Percentiles rank a stretch among this genome's conserved stretches.
phyloP scores from a whole-genome alignment of 345 rosid genomes.

The Murraya paniculata region DNA sequence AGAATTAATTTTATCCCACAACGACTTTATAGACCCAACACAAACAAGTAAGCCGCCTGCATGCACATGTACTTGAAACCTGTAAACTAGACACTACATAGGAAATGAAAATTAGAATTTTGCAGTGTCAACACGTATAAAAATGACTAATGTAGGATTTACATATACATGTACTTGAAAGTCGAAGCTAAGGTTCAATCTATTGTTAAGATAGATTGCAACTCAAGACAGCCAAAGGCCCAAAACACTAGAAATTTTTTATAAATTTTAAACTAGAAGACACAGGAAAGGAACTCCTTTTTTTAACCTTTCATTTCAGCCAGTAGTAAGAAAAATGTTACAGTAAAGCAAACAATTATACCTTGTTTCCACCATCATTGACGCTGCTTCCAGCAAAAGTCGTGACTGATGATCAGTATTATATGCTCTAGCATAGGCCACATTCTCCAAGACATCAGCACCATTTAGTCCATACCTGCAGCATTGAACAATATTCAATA shows the following conservation, averaged over 20 bases:
- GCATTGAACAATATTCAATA: conserved; percentile 13
- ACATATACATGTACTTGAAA: neutral
- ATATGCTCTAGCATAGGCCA: conserved; percentile 96
- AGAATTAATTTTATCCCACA: neutral
- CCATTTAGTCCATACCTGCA: conserved; percentile 89
- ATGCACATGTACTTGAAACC: too few species aligned
- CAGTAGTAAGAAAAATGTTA: neutral
- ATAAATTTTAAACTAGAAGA: neutral
- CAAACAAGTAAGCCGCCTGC: neutral
- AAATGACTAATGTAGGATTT: neutral
- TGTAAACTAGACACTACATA: neutral
- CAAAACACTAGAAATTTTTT: neutral
- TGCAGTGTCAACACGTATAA: neutral
- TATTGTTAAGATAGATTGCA: neutral
- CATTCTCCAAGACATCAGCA: conserved; percentile 94
- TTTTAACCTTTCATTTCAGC: neutral
- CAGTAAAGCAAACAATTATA: conserved; percentile 13
- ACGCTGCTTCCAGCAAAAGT: conserved; percentile 98
- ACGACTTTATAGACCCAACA: neutral
- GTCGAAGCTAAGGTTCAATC: neutral
- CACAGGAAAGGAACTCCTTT: neutral
- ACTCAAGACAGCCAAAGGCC: neutral
- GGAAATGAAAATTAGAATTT: neutral
- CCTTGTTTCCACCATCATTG: conserved; percentile 99
- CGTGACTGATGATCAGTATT: conserved; percentile 97